Evolutionary conservation across 2,329 filamentous ascomycete genomes (phyloP).

Genomic region (Cryphonectria carpinicola): DNA sequence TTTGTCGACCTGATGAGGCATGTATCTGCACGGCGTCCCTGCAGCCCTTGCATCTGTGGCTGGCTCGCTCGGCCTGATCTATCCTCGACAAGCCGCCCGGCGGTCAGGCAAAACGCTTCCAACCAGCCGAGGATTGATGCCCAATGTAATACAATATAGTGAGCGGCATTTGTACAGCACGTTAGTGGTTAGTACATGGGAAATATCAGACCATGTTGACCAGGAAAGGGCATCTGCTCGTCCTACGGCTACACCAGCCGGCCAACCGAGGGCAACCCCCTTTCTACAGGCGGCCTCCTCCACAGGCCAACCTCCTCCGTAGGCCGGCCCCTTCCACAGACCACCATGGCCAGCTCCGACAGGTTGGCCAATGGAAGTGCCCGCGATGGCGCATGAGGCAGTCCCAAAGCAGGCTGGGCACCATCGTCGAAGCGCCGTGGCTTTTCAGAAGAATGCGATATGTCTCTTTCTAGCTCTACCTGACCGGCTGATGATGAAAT

Average conservation of each 20-base stretch:
- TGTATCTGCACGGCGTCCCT: background rate
- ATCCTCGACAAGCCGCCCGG: background rate
- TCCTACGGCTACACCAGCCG: constrained; percentile 1
- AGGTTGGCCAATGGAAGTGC: background rate
- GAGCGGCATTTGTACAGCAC: background rate
- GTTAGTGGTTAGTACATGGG: background rate
- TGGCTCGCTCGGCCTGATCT: constrained; percentile 7
- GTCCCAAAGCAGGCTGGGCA: background rate
- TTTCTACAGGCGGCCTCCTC: background rate
- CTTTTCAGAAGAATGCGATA: background rate
- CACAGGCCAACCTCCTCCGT: background rate
- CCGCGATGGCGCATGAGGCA: background rate
- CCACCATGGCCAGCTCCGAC: background rate
- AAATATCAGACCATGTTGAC: background rate
- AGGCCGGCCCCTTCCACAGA: background rate
- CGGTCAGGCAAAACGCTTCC: background rate
- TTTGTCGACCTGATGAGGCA: background rate
- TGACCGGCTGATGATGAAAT: background rate
- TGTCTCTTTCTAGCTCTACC: background rate
- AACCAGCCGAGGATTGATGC: background rate
- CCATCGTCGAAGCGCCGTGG: constrained; percentile 6
- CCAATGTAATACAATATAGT: background rate
- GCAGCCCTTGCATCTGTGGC: constrained; percentile 2
- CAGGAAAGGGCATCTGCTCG: background rate
- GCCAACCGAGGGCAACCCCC: background rate